Conservation (phyloP, 2,329 filamentous ascomycete genomes). For the Ampelomyces quisqualis region DNA sequence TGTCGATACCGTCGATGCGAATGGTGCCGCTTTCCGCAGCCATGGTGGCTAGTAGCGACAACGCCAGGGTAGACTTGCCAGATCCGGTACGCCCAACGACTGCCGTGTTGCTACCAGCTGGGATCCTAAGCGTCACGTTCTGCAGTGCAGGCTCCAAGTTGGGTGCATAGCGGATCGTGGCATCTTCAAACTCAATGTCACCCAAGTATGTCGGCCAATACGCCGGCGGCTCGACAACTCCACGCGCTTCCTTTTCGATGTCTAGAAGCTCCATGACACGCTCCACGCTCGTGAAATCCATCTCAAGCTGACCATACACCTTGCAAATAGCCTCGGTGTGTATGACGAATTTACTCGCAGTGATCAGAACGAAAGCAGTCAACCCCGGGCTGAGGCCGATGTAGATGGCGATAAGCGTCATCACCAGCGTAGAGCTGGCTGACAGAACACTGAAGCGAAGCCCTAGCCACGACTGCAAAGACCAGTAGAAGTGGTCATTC, state of each 20-base stretch:
- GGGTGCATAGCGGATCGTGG: conserved; percentile 77
- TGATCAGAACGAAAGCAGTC: conserved; percentile 79
- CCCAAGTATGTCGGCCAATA: conserved; percentile 74
- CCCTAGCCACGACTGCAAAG: conserved; percentile 79
- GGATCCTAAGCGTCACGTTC: conserved; percentile 70
- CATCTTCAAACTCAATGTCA: conserved; percentile 72
- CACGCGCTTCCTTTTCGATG: conserved; percentile 71
- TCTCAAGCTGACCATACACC: conserved; percentile 80
- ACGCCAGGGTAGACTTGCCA: conserved; percentile 76
- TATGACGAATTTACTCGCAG: conserved; percentile 65
- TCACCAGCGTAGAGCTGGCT: conserved; percentile 68
- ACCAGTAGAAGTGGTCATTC: conserved; percentile 95
- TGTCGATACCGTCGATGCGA: conserved; percentile 61
- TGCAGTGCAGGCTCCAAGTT: conserved; percentile 72
- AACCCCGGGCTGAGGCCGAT: conserved; percentile 74
- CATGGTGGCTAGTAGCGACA: conserved; percentile 58
- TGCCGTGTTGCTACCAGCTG: conserved; percentile 74
- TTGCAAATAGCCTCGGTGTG: conserved; percentile 74
- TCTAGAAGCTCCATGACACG: conserved; percentile 79
- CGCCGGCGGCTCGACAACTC: conserved; percentile 67
- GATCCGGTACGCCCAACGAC: conserved; percentile 75
- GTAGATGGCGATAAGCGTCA: conserved; percentile 74
- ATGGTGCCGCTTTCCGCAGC: conserved; percentile 58
- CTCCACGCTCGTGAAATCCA: conserved; percentile 90
- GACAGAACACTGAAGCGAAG: conserved; percentile 75